Percentiles rank a stretch among this genome's conserved stretches.
These are phyloP conservation scores for Alloteropsis angusta DNA, from an alignment of 202 grass and related monocot genomes.

Conservation along the genomic window DNA sequence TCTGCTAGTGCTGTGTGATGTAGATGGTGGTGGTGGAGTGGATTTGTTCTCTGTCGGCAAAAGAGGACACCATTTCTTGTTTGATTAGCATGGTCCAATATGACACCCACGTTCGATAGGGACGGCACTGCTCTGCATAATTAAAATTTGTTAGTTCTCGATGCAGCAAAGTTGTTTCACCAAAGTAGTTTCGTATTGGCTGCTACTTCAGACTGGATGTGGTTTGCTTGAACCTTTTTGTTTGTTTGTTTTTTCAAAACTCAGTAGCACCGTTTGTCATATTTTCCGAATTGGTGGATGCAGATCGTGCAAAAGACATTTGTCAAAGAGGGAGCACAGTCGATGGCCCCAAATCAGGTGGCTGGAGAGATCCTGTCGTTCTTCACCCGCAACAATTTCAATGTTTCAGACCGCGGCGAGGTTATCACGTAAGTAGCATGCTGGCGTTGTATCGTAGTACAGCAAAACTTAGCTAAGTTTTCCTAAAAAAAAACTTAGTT, in stretches of 20 bases:
- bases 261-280: not conserved
- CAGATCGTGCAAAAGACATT: constrained; percentile 97
- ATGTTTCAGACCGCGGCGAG: constrained; percentile 71
- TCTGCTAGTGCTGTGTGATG: not conserved
- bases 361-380: constrained; percentile 87
- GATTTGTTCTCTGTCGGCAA: not conserved
- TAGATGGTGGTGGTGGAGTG: not conserved
- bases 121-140: not conserved
- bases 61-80: not conserved
- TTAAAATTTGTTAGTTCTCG: not conserved
- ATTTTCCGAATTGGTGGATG: not conserved
- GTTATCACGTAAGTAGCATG: constrained; percentile 73
- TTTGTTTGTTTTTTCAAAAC: not conserved
- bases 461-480: too few species aligned
- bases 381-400: constrained; percentile 90
- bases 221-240: not conserved
- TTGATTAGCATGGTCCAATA: not conserved
- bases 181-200: not conserved
- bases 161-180: not conserved
- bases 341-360: constrained; percentile 52
- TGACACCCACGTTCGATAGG: not conserved
- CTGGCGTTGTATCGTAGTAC: not conserved
- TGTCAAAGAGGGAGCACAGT: constrained; percentile 45
- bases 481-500: too few species aligned
- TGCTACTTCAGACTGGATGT: not conserved